Conservation (phyloP, 345 rosid genomes). For the Brassica juncea region DNA sequence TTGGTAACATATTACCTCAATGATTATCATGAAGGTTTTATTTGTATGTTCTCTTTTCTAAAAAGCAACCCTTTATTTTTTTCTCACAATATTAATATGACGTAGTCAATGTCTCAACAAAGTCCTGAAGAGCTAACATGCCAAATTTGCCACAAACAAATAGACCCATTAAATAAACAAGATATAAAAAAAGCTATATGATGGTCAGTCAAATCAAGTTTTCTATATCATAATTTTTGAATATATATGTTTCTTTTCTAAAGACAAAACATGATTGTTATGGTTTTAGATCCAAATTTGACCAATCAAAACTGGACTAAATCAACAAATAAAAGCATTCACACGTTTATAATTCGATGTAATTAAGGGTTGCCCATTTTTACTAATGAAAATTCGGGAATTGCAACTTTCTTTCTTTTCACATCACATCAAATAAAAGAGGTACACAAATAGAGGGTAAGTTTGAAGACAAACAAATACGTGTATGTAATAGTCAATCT, state of each 20-base stretch:
- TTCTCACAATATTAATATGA: neutral
- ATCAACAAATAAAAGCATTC: neutral
- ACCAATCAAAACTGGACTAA: neutral
- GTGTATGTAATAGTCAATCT: no score
- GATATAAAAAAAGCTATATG: neutral
- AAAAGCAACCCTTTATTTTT: neutral
- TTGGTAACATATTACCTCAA: no score
- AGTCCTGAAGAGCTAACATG: neutral
- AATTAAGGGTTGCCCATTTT: neutral
- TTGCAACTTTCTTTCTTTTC: neutral
- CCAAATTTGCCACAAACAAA: neutral
- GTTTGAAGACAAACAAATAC: neutral
- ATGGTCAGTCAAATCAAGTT: neutral
- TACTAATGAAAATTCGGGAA: neutral
- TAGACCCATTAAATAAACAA: neutral
- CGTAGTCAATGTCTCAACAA: neutral
- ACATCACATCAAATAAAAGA: neutral
- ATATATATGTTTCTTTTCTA: neutral
- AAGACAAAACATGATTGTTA: neutral
- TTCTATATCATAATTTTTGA: neutral
- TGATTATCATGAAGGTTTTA: neutral
- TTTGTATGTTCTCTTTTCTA: neutral
- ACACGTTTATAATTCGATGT: neutral
- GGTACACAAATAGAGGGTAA: neutral
- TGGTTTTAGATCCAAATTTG: neutral